A percentile compares a stretch with the other conserved stretches of the same genome.
phyloP scores from a whole-genome alignment of 371 early-diverging fungal genomes.

The Zychaea mexicana region DNA sequence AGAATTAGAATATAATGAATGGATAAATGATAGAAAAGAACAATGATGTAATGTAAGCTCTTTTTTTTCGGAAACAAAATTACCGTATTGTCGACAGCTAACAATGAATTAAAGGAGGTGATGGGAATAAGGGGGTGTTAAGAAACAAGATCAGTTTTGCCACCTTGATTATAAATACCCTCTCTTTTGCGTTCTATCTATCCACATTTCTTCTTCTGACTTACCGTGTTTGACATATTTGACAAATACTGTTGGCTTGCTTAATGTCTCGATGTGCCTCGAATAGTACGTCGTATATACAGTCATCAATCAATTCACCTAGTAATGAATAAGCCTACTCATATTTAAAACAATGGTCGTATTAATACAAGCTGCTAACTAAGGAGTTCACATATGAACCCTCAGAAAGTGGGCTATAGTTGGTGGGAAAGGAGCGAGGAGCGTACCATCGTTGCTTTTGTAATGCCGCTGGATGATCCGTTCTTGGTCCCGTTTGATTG shows the following conservation, averaged over 20 bases:
- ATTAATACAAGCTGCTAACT: no score
- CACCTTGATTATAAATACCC: no score
- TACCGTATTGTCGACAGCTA: slow-evolving; percentile 34
- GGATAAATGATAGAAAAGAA: no score
- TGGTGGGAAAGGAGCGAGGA: no score
- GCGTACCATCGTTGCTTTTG: slow-evolving; percentile 37
- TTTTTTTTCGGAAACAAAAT: neutral
- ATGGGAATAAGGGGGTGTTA: neutral
- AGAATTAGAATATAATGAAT: no score
- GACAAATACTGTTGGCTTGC: slow-evolving; percentile 58
- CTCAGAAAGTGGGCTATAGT: no score
- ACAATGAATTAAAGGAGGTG: neutral
- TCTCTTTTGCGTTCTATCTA: no score
- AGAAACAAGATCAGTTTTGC: no score
- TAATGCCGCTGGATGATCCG: slow-evolving; percentile 6
- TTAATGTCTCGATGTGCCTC: slow-evolving; percentile 69
- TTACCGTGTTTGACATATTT: slow-evolving; percentile 72
- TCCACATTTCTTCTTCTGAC: slow-evolving; percentile 5
- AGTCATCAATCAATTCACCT: slow-evolving; percentile 67
- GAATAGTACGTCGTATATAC: slow-evolving; percentile 65
- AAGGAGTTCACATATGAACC: no score
- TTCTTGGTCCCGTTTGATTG: slow-evolving; percentile 2
- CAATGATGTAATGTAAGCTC: neutral
- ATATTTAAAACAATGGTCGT: neutral
- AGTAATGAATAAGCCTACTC: slow-evolving; percentile 45